phyloP scores from a whole-genome alignment of 1,139 yeast genomes.

The Nematodospora anomalae region DNA sequence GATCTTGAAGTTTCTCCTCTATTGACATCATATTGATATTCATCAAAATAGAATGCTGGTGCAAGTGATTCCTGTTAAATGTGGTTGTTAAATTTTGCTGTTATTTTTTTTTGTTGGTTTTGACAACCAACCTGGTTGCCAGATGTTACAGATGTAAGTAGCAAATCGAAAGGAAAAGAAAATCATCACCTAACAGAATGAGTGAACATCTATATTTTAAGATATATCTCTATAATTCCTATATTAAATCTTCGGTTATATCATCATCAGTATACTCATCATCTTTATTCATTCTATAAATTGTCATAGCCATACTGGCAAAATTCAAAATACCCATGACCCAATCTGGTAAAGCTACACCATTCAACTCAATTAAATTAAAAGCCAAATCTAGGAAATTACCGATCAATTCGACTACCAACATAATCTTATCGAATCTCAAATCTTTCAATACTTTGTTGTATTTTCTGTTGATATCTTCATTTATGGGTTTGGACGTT shows the following conservation, averaged over 20 bases:
- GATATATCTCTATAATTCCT: constrained; percentile 2
- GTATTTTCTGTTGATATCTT: constrained; percentile 34
- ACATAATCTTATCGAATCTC: constrained; percentile 46
- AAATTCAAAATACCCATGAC: constrained; percentile 43
- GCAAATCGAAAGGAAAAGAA: too few species aligned
- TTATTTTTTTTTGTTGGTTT: constrained; percentile 1
- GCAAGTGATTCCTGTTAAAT: background rate
- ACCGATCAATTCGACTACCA: constrained; percentile 43
- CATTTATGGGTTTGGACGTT: constrained; percentile 25
- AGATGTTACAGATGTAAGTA: background rate
- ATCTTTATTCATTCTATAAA: constrained; percentile 53
- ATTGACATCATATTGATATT: constrained; percentile 13
- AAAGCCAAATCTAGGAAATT: constrained; percentile 44
- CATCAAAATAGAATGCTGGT: too few species aligned
- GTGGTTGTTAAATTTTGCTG: background rate
- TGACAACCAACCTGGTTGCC: background rate
- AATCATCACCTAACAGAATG: too few species aligned
- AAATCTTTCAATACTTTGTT: constrained; percentile 45
- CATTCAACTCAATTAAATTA: constrained; percentile 42
- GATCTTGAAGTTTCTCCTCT: constrained; percentile 7
- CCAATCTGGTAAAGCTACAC: constrained; percentile 44
- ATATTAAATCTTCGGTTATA: constrained; percentile 45
- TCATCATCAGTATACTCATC: constrained; percentile 51
- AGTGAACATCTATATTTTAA: too few species aligned
- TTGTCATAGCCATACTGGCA: constrained; percentile 50